Base-by-base conservation (phyloP, 2,329 filamentous ascomycete genomes). In the Aaosphaeria arxii region DNA sequence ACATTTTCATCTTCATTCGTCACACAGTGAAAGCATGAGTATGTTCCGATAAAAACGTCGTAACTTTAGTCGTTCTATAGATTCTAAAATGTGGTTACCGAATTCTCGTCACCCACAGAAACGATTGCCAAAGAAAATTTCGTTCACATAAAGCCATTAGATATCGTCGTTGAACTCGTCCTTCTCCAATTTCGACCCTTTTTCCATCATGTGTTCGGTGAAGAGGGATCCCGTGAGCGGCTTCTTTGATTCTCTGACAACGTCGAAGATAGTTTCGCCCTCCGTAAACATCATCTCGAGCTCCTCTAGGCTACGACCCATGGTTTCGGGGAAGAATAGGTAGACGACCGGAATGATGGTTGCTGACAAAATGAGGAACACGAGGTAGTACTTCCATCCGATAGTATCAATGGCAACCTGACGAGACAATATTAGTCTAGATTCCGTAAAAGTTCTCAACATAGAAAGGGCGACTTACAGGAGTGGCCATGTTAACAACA, bases 301-400 rank as follows among this genome's bases (percentile, higher is more conserved):
- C 66, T 51, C 72, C 68, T 78, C 76, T 6, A 78, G 61, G 60
- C 70, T 75, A 50, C 74, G 73, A 5, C 76, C 75, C 73, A 75
- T 78, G n/a, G 76, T 78, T 62, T 68, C 65, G 1, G 77, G 75
- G 66, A 70, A 77, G 45, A 74, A 58, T 59, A 77, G 68, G 61
- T 66, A 76, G 30, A 78, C 74, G 4, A 67, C 60, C 11, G 76
- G 51, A 3, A 76, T 71, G 30, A 79, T 73, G 58, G 71, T 73
- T 17, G 71, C 70, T 6, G 71, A 71, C 47, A 79, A 71, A 48
- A 70, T 66, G 36, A 76, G 73, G 56, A 75, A 80, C 31, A 80
- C 70, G 30, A 80, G 74, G 61, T 77, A 80, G 63, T 77, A 79
- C 49, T 69, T 62, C 64, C 74, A 82, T 11, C 74, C 74, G 48